phyloP scores from a whole-genome alignment of 2,329 filamentous ascomycete species.

The Daldinia sp. region DNA sequence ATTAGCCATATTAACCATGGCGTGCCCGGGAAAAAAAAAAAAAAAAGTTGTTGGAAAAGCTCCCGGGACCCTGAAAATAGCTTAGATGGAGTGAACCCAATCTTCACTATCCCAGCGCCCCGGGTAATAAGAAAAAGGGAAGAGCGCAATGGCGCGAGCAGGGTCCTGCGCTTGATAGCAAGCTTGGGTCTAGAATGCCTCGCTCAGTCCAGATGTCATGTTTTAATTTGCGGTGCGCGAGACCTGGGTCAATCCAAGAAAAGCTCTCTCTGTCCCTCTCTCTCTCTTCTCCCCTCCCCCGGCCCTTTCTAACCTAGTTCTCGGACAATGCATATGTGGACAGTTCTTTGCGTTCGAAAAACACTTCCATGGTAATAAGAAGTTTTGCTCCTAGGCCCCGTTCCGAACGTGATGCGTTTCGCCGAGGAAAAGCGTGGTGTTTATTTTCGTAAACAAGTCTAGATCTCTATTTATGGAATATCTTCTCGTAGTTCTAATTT shows the following conservation, averaged over 20 bases:
- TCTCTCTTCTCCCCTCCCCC: not conserved
- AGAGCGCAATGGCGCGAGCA: conserved; percentile 11
- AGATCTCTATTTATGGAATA: conserved; percentile 33
- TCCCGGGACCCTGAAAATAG: conserved; percentile 34
- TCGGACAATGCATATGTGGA: conserved; percentile 6
- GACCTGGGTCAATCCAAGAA: conserved; percentile 30
- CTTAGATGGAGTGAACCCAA: conserved; percentile 29
- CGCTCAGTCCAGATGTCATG: conserved; percentile 48
- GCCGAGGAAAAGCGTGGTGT: conserved; percentile 22
- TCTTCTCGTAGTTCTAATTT: conserved; percentile 27
- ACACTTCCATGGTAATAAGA: conserved; percentile 11
- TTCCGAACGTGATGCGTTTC: conserved; percentile 26
- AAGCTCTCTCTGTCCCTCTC: too few relatives aligned
- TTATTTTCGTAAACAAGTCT: conserved; percentile 37
- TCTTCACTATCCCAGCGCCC: conserved; percentile 36
- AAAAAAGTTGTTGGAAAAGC: conserved; percentile 23
- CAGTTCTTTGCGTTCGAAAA: conserved; percentile 17
- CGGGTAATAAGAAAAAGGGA: conserved; percentile 41
- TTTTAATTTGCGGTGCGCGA: conserved; percentile 40
- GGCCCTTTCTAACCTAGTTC: not conserved
- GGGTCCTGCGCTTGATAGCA: conserved; percentile 18
- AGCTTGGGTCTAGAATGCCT: conserved; percentile 43
- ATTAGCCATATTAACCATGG: conserved; percentile 45
- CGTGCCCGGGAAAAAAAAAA: conserved; percentile 22
- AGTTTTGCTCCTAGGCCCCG: conserved; percentile 24